A percentile compares a stretch with the other conserved stretches of the same genome.
Evolutionary conservation across 2,329 filamentous ascomycete genomes (phyloP).

Genomic region (Colletotrichum aenigma): DNA sequence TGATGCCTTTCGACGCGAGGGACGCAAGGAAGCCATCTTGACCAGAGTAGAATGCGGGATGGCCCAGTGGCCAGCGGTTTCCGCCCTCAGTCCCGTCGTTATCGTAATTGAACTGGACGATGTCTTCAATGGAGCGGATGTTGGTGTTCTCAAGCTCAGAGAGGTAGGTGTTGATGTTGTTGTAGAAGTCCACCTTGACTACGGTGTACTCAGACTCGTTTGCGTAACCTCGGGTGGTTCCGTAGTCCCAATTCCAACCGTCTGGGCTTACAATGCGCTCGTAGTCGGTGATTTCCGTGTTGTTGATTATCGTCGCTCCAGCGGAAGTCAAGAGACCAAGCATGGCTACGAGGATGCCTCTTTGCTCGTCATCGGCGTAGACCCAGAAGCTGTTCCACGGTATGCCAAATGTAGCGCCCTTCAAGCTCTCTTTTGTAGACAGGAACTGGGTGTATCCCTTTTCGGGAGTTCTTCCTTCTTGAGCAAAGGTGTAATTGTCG

Average conservation of each 20-base stretch:
- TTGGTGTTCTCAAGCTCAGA: constrained; percentile 65
- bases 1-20: constrained; percentile 62
- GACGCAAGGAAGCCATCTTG: constrained; percentile 74
- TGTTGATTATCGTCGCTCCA: constrained; percentile 72
- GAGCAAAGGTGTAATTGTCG: constrained; percentile 70
- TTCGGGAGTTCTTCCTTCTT: constrained; percentile 56
- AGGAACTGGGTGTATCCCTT: constrained; percentile 64
- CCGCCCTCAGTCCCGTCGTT: constrained; percentile 73
- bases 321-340: constrained; percentile 59
- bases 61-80: constrained; percentile 52
- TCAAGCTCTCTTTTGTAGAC: constrained; percentile 55
- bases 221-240: constrained; percentile 60
- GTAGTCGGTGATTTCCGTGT: constrained; percentile 70
- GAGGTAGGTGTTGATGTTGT: constrained; percentile 65
- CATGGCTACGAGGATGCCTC: constrained; percentile 52
- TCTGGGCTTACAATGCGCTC: constrained; percentile 65
- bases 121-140: constrained; percentile 64
- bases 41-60: constrained; percentile 71
- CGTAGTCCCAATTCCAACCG: constrained; percentile 80
- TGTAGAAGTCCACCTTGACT: constrained; percentile 74
- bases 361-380: constrained; percentile 60
- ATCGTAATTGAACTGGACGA: constrained; percentile 67
- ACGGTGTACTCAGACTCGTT: constrained; percentile 78
- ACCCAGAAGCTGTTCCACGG: constrained; percentile 77
- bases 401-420: constrained; percentile 69